Evolutionary conservation across 768 basidiomycete species (phyloP).

Genomic region (Mycena maculata): DNA sequence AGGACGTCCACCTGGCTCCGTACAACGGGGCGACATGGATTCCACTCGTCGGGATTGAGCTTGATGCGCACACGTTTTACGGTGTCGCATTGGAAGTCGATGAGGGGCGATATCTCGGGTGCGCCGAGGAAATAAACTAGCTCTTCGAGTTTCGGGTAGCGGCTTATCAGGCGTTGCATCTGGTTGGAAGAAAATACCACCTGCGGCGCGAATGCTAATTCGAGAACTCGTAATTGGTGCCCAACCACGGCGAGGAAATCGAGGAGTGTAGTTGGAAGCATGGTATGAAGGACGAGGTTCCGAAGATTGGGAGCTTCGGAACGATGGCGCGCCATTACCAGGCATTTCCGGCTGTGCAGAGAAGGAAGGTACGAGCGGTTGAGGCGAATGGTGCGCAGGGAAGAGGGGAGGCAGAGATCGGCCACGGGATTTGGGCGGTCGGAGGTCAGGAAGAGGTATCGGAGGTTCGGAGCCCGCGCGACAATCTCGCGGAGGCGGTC

Average conservation of each 20-base stretch:
- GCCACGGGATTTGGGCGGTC: slow-evolving; percentile 18
- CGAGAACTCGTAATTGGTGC: slow-evolving; percentile 17
- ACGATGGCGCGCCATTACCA: neutral
- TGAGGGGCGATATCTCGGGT: slow-evolving; percentile 24
- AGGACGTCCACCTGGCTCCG: slow-evolving; percentile 20
- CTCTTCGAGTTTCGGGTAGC: slow-evolving; percentile 24
- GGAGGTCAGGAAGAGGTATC: slow-evolving; percentile 28
- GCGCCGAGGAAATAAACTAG: slow-evolving; percentile 28
- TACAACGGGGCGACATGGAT: slow-evolving; percentile 12
- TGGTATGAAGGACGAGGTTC: slow-evolving; percentile 28
- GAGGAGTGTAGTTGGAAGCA: slow-evolving; percentile 22
- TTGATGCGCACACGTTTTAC: slow-evolving; percentile 20
- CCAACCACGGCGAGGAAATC: slow-evolving; percentile 17
- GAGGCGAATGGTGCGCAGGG: slow-evolving; percentile 20
- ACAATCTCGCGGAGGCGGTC: slow-evolving; percentile 27
- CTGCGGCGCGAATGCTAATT: slow-evolving; percentile 29
- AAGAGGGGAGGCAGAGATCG: slow-evolving; percentile 15
- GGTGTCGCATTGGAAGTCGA: neutral
- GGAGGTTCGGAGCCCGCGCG: slow-evolving; percentile 15
- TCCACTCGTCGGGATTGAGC: slow-evolving; percentile 23
- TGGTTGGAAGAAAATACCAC: slow-evolving; percentile 22
- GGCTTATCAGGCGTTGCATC: slow-evolving; percentile 20
- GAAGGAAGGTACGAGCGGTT: slow-evolving; percentile 24
- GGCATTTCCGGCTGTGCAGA: neutral
- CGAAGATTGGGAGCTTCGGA: slow-evolving; percentile 11